These are phyloP conservation scores for Marasmius sp. DNA, from an alignment of 1,284 basidiomycete species.

Conservation along the genomic window DNA sequence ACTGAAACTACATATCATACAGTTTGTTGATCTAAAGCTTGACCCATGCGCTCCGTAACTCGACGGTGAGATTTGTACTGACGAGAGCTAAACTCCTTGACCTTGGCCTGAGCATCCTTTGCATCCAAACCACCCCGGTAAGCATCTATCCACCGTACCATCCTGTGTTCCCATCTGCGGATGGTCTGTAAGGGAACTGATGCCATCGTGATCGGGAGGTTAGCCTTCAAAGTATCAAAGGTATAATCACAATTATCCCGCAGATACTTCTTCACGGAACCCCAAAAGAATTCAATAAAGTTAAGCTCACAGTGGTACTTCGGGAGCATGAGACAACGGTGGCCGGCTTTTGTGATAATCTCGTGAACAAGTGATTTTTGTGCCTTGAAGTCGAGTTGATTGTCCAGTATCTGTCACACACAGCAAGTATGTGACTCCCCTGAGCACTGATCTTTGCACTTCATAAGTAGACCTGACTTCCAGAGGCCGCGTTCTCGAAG, in stretches of 20 bases:
- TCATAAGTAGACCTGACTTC: background rate
- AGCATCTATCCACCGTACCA: conserved; percentile 27
- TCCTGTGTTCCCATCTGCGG: conserved; percentile 27
- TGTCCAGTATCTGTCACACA: conserved; percentile 6
- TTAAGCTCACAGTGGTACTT: conserved; percentile 38
- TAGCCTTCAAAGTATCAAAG: conserved; percentile 18
- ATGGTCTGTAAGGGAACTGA: conserved; percentile 21
- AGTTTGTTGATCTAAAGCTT: conserved; percentile 17
- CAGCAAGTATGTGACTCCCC: conserved; percentile 3
- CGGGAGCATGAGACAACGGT: conserved; percentile 28
- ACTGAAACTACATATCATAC: background rate
- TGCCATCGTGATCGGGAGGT: conserved; percentile 19
- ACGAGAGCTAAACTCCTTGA: conserved; percentile 25
- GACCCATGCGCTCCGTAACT: conserved; percentile 24
- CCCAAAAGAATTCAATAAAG: conserved; percentile 32
- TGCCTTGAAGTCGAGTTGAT: conserved; percentile 22
- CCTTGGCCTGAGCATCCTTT: conserved; percentile 22
- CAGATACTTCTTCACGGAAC: conserved; percentile 23
- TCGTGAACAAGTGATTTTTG: conserved; percentile 29
- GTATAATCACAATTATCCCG: conserved; percentile 23
- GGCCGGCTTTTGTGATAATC: conserved; percentile 26
- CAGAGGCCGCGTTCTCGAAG: conserved; percentile 8
- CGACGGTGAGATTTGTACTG: conserved; percentile 26
- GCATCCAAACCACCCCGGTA: conserved; percentile 21
- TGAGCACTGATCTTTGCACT: conserved; percentile 4